These are phyloP conservation scores for Ustilago vetiveriae DNA, from an alignment of 1,284 basidiomycete species.

Conservation along the genomic window DNA sequence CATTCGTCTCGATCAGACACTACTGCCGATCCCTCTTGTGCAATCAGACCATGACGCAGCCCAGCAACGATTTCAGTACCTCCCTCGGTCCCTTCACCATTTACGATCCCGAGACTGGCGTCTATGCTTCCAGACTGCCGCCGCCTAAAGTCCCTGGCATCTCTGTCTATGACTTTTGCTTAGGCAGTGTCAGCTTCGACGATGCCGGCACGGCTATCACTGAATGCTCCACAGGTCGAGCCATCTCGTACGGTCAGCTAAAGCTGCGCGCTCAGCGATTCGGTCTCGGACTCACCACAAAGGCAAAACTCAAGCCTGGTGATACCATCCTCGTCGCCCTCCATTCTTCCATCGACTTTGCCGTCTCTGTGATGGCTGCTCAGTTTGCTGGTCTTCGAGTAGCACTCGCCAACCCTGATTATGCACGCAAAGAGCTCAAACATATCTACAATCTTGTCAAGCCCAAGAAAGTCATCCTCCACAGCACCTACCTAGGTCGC, in stretches of 20 bases:
- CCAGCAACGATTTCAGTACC: neutral
- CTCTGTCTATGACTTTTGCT: slow-evolving; percentile 16
- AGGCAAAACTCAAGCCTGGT: slow-evolving; percentile 38
- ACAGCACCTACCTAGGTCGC: slow-evolving; percentile 18
- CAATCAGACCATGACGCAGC: slow-evolving; percentile 10
- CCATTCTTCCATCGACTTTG: slow-evolving; percentile 45
- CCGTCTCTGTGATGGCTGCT: slow-evolving; percentile 36
- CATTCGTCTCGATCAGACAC: no score
- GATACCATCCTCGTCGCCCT: slow-evolving; percentile 37
- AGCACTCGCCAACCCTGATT: slow-evolving; percentile 46
- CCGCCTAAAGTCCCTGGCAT: slow-evolving; percentile 11
- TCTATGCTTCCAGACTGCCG: slow-evolving; percentile 18
- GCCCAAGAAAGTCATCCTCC: slow-evolving; percentile 42
- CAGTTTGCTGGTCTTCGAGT: slow-evolving; percentile 43
- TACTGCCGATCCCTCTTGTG: no score
- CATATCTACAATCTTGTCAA: slow-evolving; percentile 35
- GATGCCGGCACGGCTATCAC: slow-evolving; percentile 23
- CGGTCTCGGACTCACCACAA: slow-evolving; percentile 40
- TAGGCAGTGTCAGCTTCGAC: slow-evolving; percentile 28
- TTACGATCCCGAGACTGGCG: slow-evolving; percentile 14
- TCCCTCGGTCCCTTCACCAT: slow-evolving; percentile 14
- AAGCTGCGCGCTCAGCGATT: slow-evolving; percentile 37
- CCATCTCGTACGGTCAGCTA: slow-evolving; percentile 37
- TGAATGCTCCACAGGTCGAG: slow-evolving; percentile 13
- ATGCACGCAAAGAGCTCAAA: slow-evolving; percentile 32